Percentiles rank a stretch among this genome's conserved stretches.
Conservation (phyloP, 2,329 filamentous ascomycete species). For the Colletotrichum filicis region DNA sequence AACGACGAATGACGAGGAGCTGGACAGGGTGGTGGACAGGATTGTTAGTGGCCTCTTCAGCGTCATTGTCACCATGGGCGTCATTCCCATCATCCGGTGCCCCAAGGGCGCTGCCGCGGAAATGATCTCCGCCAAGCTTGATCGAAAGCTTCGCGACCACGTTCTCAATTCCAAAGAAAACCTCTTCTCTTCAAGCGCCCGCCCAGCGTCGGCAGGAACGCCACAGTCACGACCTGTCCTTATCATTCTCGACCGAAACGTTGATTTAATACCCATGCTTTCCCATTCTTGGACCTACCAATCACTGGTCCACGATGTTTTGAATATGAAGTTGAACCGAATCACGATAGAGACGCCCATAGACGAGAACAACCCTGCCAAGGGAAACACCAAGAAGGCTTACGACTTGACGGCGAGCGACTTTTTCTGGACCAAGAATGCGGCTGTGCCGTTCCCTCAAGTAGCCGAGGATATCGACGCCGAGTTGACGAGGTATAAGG, state of each 20-base stretch:
- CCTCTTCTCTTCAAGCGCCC: conserved; percentile 78
- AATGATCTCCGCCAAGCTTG: conserved; percentile 92
- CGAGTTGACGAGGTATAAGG: conserved; percentile 93
- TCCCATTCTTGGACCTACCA: conserved; percentile 90
- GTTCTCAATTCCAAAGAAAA: conserved; percentile 98
- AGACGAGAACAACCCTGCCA: conserved; percentile 80
- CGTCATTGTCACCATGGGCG: conserved; percentile 98
- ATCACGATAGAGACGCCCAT: conserved; percentile 90
- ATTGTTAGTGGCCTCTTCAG: conserved; percentile 98
- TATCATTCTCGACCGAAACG: conserved; percentile 92
- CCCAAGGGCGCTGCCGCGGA: conserved; percentile 94
- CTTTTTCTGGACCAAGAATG: conserved; percentile 97
- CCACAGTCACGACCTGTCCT: conserved; percentile 86
- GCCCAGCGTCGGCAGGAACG: conserved; percentile 68
- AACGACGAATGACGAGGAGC: conserved; percentile 87
- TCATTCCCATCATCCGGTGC: conserved; percentile 95
- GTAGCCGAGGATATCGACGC: conserved; percentile 96
- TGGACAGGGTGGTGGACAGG: conserved; percentile 87
- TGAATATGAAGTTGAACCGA: conserved; percentile 78
- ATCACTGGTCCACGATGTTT: conserved; percentile 78
- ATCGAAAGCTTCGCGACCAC: conserved; percentile 95
- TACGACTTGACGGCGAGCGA: conserved; percentile 92
- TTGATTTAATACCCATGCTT: conserved; percentile 97
- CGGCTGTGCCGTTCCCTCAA: conserved; percentile 89
- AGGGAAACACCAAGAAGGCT: conserved; percentile 83